Conservation (phyloP, 2,329 filamentous ascomycete genomes). For the Biscogniauxia marginata region DNA sequence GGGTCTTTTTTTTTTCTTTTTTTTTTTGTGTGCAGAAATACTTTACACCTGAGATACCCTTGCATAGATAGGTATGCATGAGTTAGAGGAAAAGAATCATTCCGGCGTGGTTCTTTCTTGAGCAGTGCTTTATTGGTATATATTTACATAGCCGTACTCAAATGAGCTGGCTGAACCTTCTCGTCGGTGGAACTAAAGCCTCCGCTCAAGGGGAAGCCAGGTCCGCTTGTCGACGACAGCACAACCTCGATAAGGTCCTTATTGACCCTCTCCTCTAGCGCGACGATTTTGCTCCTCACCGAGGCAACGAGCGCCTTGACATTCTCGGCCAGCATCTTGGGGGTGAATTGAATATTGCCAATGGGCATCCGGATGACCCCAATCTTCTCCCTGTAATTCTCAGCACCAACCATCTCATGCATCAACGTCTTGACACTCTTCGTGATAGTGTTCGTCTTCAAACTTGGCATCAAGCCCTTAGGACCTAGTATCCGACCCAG, state of each 20-base stretch:
- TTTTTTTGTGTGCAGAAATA: constrained; percentile 4
- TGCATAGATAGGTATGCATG: constrained; percentile 6
- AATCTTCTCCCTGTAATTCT: constrained; percentile 80
- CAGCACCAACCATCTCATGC: constrained; percentile 77
- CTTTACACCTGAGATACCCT: constrained; percentile 19
- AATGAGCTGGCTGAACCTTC: constrained; percentile 49
- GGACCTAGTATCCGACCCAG: constrained; percentile 83
- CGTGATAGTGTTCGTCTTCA: constrained; percentile 86
- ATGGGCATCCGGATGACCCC: constrained; percentile 88
- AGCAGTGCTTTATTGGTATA: constrained; percentile 2
- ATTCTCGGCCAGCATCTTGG: constrained; percentile 82
- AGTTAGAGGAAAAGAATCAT: not conserved
- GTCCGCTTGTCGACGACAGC: constrained; percentile 81
- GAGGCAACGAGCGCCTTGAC: constrained; percentile 73
- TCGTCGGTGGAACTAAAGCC: constrained; percentile 66
- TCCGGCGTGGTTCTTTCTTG: constrained; percentile 8
- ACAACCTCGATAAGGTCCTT: constrained; percentile 77
- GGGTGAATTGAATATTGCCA: constrained; percentile 85
- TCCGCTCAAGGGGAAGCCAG: constrained; percentile 84
- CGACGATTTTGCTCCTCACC: constrained; percentile 74
- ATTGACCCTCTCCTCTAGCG: constrained; percentile 59
- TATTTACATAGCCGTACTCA: constrained; percentile 55
- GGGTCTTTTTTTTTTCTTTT: not conserved
- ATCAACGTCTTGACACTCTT: constrained; percentile 74
- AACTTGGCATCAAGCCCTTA: constrained; percentile 86